Conservation (phyloP, 352 stramenopile species). For the Pelagophyceae sp. region DNA sequence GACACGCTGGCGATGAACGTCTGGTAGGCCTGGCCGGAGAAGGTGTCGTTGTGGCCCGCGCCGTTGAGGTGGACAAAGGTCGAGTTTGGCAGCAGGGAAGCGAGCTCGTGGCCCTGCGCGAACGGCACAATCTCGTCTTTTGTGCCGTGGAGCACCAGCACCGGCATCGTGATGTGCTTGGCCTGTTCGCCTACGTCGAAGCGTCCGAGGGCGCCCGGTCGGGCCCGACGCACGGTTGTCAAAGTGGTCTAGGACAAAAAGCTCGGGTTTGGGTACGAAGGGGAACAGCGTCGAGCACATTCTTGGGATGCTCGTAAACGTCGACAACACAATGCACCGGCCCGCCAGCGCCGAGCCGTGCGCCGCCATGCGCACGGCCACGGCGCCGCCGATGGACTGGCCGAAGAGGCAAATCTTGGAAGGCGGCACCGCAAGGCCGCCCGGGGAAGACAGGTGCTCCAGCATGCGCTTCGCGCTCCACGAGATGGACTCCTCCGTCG, state of each 20-base stretch:
- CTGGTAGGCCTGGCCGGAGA: not conserved
- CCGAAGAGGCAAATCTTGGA: not conserved
- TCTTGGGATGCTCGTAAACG: not conserved
- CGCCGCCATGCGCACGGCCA: not conserved
- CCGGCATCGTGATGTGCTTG: not conserved
- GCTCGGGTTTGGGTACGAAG: not conserved
- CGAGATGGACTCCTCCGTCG: not conserved
- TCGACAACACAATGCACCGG: conserved; percentile 1
- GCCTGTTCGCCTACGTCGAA: no score
- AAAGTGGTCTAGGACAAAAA: not conserved
- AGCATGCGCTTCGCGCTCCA: conserved; percentile 8
- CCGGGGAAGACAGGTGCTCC: not conserved
- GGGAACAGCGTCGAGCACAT: not conserved
- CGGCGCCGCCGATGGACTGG: conserved; percentile 12
- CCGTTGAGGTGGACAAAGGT: not conserved
- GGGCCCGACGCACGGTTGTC: not conserved
- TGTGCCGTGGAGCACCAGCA: conserved; percentile 8
- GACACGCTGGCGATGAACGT: not conserved
- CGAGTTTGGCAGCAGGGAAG: not conserved
- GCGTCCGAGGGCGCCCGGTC: no score
- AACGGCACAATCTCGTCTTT: conserved; percentile 17
- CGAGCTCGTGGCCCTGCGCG: not conserved
- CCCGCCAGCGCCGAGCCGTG: not conserved
- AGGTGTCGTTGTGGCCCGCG: conserved; percentile 18
- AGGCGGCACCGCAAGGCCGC: not conserved